Evolutionary conservation across 2,329 filamentous ascomycete species (phyloP), one percentile per base, ranked within the genome.

Genomic region (Colletotrichum tropicale): DNA sequence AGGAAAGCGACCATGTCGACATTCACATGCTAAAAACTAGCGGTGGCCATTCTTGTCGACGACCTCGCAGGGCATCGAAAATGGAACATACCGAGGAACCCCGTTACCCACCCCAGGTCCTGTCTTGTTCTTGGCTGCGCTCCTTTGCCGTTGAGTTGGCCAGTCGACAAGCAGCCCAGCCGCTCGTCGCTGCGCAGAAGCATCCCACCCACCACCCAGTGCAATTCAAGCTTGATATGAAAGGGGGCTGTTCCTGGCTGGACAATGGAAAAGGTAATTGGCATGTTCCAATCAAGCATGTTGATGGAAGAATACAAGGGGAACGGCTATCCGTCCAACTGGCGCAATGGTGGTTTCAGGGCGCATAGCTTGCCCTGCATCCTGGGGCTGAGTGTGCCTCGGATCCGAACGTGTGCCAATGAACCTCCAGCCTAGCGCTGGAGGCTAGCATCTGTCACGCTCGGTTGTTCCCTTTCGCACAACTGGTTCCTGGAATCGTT

Each of bases 271-370:
- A 66, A 48, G 38, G 12, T 26, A 8, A 56, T 62, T 73, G 34
- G 69, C 43, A 16, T 73, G 10, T 56, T 68, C 38, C 34, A 32
- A 34, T 58, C 36, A 18, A 62, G 16, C 38, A 48, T 28, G 62
- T 65, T 68, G 32, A 30, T 26, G 18, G 56, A 34, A 71, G n/a
- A 62, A 70, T 66, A 67, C 21, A 58, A 67, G 72, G 61, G 34
- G 65, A 16, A 52, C 52, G 56, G 52, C 26, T 56, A 66, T 30
- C 71, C 76, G 64, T 66, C 61, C 61, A 70, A 71, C 76, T 77
- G 76, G 76, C 60, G 70, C 76, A 70, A 61, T 77, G 74, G 75
- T 62, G 67, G 76, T 77, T 77, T 77, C 76, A 77, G 76, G 38
- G 68, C 30, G 28, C 67, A 71, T 65, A 64, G 70, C 34, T 64